Evolutionary conservation across 2,329 filamentous ascomycete genomes (phyloP).

Genomic region (Calonectria naviculata): DNA sequence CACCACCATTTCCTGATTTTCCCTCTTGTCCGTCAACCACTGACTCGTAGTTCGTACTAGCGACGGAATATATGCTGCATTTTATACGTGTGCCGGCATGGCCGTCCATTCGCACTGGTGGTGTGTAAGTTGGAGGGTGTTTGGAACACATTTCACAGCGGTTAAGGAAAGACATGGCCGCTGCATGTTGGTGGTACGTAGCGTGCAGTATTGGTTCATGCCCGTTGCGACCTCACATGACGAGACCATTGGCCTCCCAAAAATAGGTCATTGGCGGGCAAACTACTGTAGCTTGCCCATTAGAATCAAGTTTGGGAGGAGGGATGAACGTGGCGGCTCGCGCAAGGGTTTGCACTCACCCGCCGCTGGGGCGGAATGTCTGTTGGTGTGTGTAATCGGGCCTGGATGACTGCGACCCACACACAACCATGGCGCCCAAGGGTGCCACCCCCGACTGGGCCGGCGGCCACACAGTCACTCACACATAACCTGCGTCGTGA

Average conservation of each 20-base stretch:
- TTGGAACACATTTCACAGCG: conserved; percentile 5
- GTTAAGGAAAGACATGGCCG: background rate
- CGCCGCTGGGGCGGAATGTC: conserved; percentile 10
- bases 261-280: conserved; percentile 24
- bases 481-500: conserved; percentile 5
- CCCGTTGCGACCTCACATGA: conserved; percentile 26
- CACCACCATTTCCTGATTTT: conserved; percentile 32
- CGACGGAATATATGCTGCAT: background rate
- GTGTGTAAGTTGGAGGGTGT: conserved; percentile 19
- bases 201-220: conserved; percentile 21
- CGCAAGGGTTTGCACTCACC: conserved; percentile 6
- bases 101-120: background rate
- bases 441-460: background rate
- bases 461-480: conserved; percentile 6
- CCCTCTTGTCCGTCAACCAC: conserved; percentile 28
- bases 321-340: conserved; percentile 20
- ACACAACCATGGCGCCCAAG: conserved; percentile 1
- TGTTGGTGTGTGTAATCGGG: conserved; percentile 18
- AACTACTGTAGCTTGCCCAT: conserved; percentile 8
- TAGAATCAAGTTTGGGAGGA: conserved; percentile 6
- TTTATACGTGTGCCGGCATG: conserved; percentile 18
- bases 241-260: conserved; percentile 19
- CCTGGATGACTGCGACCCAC: conserved; percentile 15
- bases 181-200: conserved; percentile 22
- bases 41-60: conserved; percentile 31